phyloP scores from a whole-genome alignment of 192 early-diverging fungal species.

The Linnemannia zychae region DNA sequence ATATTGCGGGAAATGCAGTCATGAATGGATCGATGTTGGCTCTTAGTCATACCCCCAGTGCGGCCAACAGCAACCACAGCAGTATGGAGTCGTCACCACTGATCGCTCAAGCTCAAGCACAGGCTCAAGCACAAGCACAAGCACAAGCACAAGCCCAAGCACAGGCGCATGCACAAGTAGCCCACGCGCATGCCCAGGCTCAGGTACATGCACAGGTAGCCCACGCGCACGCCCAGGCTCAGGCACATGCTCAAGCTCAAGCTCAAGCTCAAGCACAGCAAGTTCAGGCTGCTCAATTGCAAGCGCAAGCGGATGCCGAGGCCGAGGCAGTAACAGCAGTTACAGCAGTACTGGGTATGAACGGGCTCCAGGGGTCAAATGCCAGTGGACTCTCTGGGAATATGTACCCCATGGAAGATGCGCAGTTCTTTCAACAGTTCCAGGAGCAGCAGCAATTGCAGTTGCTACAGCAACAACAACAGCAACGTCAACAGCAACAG shows the following conservation, averaged over 20 bases:
- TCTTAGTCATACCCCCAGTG: conserved; percentile 15
- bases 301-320: conserved; percentile 9
- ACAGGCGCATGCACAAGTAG: conserved; percentile 17
- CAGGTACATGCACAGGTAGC: too few species aligned
- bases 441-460: conserved; percentile 27
- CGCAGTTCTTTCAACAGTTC: conserved; percentile 18
- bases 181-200: background rate
- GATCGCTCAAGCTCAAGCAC: conserved; percentile 15
- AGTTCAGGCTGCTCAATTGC: background rate
- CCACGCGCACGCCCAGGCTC: background rate
- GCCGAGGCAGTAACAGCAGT: conserved; percentile 33
- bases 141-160: conserved; percentile 22
- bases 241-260: too few species aligned
- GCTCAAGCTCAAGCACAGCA: background rate
- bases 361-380: background rate
- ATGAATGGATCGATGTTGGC: background rate
- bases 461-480: conserved; percentile 25
- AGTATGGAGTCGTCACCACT: conserved; percentile 33
- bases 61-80: conserved; percentile 16
- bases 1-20: background rate
- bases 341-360: conserved; percentile 27
- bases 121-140: conserved; percentile 3
- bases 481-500: conserved; percentile 4
- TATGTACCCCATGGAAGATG: background rate
- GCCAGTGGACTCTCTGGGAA: too few species aligned